Evolutionary conservation across 78 protist genomes (phyloP).

Genomic region (Mantamonas sphyraenae): DNA sequence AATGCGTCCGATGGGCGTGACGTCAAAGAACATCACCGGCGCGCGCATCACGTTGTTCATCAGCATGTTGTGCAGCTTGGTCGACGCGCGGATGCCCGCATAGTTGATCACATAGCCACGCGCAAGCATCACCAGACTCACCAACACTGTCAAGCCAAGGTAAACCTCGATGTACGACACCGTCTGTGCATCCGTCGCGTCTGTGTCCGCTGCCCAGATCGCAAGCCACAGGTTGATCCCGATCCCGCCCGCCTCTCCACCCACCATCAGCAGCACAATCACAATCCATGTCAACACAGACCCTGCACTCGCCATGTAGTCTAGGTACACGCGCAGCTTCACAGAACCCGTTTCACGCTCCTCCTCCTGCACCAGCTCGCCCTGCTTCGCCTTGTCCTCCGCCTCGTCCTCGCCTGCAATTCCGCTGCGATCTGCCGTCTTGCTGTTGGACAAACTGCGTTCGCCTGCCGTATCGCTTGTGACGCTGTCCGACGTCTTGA

Average conservation of each 20-base stretch:
- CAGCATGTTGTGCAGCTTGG: conserved; percentile 28
- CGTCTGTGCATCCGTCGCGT: no score
- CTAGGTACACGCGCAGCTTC: neutral
- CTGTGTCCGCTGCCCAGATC: neutral
- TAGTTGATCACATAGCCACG: neutral
- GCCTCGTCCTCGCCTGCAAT: no score
- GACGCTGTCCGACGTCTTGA: no score
- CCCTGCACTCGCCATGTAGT: neutral
- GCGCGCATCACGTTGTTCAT: neutral
- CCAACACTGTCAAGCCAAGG: no score
- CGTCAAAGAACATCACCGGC: conserved; percentile 44
- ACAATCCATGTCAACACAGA: neutral
- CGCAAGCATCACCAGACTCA: no score
- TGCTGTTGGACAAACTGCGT: no score
- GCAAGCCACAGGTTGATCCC: neutral
- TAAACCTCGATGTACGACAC: no score
- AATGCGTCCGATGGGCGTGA: conserved; percentile 55
- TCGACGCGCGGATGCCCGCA: conserved; percentile 32
- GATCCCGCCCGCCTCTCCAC: neutral
- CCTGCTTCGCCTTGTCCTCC: no score
- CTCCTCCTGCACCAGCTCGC: neutral
- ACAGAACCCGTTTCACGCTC: neutral
- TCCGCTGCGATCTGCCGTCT: no score
- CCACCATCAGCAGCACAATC: neutral
- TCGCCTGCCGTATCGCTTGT: no score